Evolutionary conservation across 2,329 filamentous ascomycete species (phyloP).

Genomic region (Fusarium sp.): DNA sequence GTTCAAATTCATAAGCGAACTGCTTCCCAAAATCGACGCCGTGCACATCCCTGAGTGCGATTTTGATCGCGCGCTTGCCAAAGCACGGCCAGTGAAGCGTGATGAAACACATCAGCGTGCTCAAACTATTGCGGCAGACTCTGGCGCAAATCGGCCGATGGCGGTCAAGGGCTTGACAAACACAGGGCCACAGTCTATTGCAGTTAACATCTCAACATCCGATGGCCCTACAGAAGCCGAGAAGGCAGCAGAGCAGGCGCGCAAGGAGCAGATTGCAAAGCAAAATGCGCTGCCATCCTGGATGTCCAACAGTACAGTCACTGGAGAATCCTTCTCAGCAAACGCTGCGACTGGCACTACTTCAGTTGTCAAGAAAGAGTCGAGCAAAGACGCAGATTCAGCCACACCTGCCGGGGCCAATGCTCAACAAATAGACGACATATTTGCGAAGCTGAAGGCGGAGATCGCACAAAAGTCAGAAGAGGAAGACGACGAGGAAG

Average conservation of each 20-base stretch:
- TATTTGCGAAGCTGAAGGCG: constrained; percentile 74
- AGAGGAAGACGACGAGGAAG: constrained; percentile 57
- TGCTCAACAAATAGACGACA: constrained; percentile 70
- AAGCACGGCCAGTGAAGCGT: constrained; percentile 72
- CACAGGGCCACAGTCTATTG: constrained; percentile 74
- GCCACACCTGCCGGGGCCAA: constrained; percentile 60
- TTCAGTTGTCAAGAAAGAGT: constrained; percentile 52
- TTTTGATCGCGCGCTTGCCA: constrained; percentile 75
- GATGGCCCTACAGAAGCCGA: constrained; percentile 75
- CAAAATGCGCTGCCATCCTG: constrained; percentile 78
- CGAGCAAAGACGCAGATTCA: constrained; percentile 57
- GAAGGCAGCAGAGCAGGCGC: constrained; percentile 71
- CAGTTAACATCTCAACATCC: constrained; percentile 74
- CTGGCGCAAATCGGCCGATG: constrained; percentile 66
- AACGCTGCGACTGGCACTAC: constrained; percentile 31
- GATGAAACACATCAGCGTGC: constrained; percentile 75
- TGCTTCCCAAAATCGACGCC: constrained; percentile 81
- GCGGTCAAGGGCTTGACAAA: constrained; percentile 76
- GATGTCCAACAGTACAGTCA: constrained; percentile 78
- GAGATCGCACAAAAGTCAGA: constrained; percentile 60
- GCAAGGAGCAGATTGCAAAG: constrained; percentile 72
- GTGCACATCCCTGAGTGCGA: constrained; percentile 78
- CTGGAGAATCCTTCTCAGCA: constrained; percentile 67
- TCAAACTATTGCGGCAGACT: constrained; percentile 67
- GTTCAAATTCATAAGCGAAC: constrained; percentile 80